These are phyloP conservation scores for Aspergillus pseudotamarii DNA, from an alignment of 2,329 filamentous ascomycete species.

Conservation along the genomic window DNA sequence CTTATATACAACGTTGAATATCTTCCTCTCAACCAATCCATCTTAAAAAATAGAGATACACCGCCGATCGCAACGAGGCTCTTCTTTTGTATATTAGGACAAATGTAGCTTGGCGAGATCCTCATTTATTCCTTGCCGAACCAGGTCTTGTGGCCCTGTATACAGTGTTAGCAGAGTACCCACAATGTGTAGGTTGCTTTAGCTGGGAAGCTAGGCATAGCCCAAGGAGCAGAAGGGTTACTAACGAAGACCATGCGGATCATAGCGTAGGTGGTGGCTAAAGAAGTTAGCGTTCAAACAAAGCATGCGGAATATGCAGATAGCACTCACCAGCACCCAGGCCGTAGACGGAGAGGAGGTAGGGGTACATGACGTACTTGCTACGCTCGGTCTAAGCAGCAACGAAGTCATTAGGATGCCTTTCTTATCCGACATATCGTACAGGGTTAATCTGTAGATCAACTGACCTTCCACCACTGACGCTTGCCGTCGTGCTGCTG, in stretches of 20 bases:
- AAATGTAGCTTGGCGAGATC: conserved; percentile 11
- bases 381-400: conserved; percentile 56
- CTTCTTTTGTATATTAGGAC: conserved; percentile 17
- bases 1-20: conserved; percentile 42
- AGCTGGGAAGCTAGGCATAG: neutral
- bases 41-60: conserved; percentile 40
- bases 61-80: conserved; percentile 28
- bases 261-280: conserved; percentile 47
- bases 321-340: conserved; percentile 50
- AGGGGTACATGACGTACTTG: conserved; percentile 62
- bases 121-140: conserved; percentile 42
- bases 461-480: conserved; percentile 69
- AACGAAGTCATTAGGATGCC: conserved; percentile 1
- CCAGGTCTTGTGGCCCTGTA: conserved; percentile 67
- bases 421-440: neutral
- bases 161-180: conserved; percentile 22
- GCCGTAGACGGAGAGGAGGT: conserved; percentile 57
- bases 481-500: conserved; percentile 68
- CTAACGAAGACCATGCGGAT: conserved; percentile 48
- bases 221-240: conserved; percentile 13
- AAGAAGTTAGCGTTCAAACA: conserved; percentile 19
- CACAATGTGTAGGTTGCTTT: neutral
- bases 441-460: neutral
- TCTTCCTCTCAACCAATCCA: conserved; percentile 29
- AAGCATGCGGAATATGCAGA: neutral